Base-by-base conservation (phyloP, 345 rosid species). In the Crucihimalaya himalaica region DNA sequence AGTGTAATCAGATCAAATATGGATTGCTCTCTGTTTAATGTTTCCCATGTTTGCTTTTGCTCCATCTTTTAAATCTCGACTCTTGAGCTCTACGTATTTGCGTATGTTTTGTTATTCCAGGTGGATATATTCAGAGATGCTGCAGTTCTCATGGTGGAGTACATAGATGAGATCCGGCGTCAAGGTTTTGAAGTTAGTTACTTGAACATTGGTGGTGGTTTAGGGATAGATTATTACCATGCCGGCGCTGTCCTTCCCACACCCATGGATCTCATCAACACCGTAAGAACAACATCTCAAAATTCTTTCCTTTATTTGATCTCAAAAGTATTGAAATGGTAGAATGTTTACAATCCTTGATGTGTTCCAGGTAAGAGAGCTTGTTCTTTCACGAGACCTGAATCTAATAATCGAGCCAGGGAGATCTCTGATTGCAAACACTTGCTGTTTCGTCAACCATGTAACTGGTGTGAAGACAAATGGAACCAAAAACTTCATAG, bases 91-190 rank as follows among this genome's bases (percentile, higher is more conserved):
- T 53, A 27, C 50, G 37, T 63, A 53, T 53, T 8, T 4, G 16
- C 0, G 2, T 63, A 61, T 54, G 39, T 63, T 15, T 48, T 4
- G 50, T 81, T 29, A 54, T 79, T 77, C 40, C 80, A 90, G 99
- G 99, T 92, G 79, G 98, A 96, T 83, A 92, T 96, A 25, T 90
- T 96, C 86, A 84, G 85, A 76, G 98, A 92, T 82, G 98, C 98
- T 69, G 97, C 99, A 7, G 85, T 82, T 76, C 86, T 92, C 5
- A 96, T 90, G 99, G 87, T 90, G 46, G 85, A 90, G 70, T 90
- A 90, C 80, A 92, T 95, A 60, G 94, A 92, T 31, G 80, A 88
- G 71, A 95, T 95, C 53, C 85, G 97, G 37, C 85, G 89, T 42
- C 96, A 95, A 80, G 99, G 97, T 31, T 95, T 95, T 77, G 90